Base-by-base conservation (phyloP, 441 rosid species). In the Sinapis alba region DNA sequence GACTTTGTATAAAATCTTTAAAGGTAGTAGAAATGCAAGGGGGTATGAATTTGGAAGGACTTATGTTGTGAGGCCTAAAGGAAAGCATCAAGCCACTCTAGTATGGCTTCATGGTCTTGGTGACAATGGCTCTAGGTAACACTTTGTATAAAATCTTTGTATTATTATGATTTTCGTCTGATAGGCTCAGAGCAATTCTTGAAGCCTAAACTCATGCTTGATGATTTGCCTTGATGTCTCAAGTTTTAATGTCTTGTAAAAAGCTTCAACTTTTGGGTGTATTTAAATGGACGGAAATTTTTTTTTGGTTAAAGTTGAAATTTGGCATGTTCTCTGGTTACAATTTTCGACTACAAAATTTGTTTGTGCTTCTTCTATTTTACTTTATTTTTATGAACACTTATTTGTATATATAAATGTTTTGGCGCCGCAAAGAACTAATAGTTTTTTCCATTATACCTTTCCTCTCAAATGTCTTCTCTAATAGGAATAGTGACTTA, bases 21-120 rank as follows among this genome's bases (percentile, higher is more conserved):
- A 41, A 88, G 97, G 99, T 58, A 86, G 90, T 67, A 83, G 96
- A 79, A 78, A 67, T 72, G 74, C 53, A 38, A 86, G 93, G 72
- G 87, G 93, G 9, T 75, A 88, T 53, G 99, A 93, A 74, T 96
- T 89, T 75, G 99, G 99, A 72, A 89, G 98, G 84, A 96, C 99
- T n/a, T 79, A 91, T 82, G 99, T 96, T 72, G 97, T 93, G 77
- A 86, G 94, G 88, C 99, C 99, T 2, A 88, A 83, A 80, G 99
- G 92, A 61, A 89, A 87, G 67, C 99, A 93, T 77, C 98, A 88
- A 83, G 98, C 96, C 43, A 96, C 99, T 61, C 78, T 96, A 32
- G 93, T 96, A 27, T 96, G 99, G 99, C 81, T 93, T 51, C 99
- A 96, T 58, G 97, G 99, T 66, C 97, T 96, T 30, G 98, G 97